A percentile compares a stretch with the other conserved stretches of the same genome.
Conservation (phyloP, 1,284 basidiomycete species). For the Cryptococcus maquisensis region DNA sequence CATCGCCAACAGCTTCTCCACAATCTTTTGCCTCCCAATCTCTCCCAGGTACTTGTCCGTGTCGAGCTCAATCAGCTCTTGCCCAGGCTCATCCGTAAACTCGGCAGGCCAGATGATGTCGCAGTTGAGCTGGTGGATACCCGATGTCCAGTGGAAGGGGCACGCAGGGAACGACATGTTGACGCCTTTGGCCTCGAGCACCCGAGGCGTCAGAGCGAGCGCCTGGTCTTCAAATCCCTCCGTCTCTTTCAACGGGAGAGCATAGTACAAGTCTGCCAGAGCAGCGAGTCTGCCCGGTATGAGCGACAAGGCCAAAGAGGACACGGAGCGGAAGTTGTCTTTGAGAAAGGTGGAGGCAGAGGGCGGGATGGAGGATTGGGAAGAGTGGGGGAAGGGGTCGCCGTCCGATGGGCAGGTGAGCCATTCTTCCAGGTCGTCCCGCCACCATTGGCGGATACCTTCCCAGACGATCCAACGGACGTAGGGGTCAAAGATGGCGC, state of each 20-base stretch:
- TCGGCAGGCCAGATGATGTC: slow-evolving; percentile 69
- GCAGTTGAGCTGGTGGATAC: slow-evolving; percentile 72
- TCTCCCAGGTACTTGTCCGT: slow-evolving; percentile 72
- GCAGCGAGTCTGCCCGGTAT: slow-evolving; percentile 14
- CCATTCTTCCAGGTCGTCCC: slow-evolving; percentile 59
- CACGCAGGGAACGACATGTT: slow-evolving; percentile 56
- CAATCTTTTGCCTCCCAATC: slow-evolving; percentile 62
- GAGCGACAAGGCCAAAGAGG: slow-evolving; percentile 15
- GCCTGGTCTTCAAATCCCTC: slow-evolving; percentile 23
- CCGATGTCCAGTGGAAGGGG: slow-evolving; percentile 62
- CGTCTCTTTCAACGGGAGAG: slow-evolving; percentile 21
- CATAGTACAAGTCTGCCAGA: slow-evolving; percentile 7
- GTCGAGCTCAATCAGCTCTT: slow-evolving; percentile 68
- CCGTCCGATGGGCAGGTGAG: slow-evolving; percentile 58
- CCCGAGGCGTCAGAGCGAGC: slow-evolving; percentile 18
- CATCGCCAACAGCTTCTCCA: slow-evolving; percentile 77
- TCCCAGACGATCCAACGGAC: slow-evolving; percentile 81
- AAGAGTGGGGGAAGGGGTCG: slow-evolving; percentile 48
- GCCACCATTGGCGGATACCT: slow-evolving; percentile 66
- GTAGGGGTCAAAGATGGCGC: slow-evolving; percentile 81
- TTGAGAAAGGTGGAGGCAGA: slow-evolving; percentile 19
- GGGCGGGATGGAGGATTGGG: slow-evolving; percentile 20
- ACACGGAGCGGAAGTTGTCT: slow-evolving; percentile 17
- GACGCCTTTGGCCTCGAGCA: slow-evolving; percentile 5
- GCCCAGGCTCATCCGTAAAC: slow-evolving; percentile 33